A percentile compares a stretch with the other conserved stretches of the same genome.
These are phyloP conservation scores for Trypanosoma platydactyli DNA, from an alignment of 208 protist genomes.

Conservation along the genomic window DNA sequence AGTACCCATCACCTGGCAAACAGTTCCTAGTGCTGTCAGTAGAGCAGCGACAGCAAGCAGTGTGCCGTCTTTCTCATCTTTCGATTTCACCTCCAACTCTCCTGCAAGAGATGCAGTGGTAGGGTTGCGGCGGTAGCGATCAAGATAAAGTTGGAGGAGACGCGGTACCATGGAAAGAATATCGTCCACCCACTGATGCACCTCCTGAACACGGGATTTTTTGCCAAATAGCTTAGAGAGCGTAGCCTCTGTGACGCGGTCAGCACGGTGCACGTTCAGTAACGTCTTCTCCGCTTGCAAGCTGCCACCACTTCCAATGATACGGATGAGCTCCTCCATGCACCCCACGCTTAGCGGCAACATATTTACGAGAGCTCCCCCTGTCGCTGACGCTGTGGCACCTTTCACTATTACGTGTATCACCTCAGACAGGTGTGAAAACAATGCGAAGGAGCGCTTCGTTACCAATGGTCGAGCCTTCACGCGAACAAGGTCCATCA, in stretches of 20 bases:
- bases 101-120: no score
- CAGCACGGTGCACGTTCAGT: slow-evolving; percentile 71
- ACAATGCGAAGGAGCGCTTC: slow-evolving; percentile 79
- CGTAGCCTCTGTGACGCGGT: slow-evolving; percentile 65
- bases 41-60: slow-evolving; percentile 67
- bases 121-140: background rate
- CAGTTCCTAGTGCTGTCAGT: slow-evolving; percentile 29
- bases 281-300: slow-evolving; percentile 86
- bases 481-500: slow-evolving; percentile 76
- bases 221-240: slow-evolving; percentile 85
- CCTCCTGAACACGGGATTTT: slow-evolving; percentile 57
- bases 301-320: slow-evolving; percentile 84
- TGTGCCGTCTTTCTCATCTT: background rate
- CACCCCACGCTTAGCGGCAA: slow-evolving; percentile 58
- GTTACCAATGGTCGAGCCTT: slow-evolving; percentile 84
- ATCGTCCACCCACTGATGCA: slow-evolving; percentile 55
- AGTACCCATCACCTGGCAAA: slow-evolving; percentile 52
- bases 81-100: no score
- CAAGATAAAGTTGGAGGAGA: slow-evolving; percentile 21
- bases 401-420: slow-evolving; percentile 27
- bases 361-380: slow-evolving; percentile 32
- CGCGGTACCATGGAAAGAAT: slow-evolving; percentile 15
- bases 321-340: slow-evolving; percentile 84
- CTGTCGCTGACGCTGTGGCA: background rate
- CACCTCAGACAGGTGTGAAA: slow-evolving; percentile 48